phyloP scores from a whole-genome alignment of 2,329 filamentous ascomycete genomes.

The Coniochaeta sp. region DNA sequence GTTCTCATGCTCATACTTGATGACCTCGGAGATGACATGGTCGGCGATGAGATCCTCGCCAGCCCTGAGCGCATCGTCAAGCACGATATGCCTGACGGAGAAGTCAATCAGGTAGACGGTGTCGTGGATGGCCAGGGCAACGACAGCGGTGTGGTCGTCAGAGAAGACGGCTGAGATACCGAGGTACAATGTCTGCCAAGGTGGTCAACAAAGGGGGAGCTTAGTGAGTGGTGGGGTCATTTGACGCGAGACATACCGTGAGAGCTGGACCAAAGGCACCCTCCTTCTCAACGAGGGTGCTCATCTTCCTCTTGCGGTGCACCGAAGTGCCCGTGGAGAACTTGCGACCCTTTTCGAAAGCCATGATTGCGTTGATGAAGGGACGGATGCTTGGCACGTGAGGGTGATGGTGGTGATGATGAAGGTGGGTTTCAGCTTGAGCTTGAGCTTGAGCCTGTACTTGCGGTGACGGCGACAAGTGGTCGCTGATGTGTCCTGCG shows the following conservation, averaged over 20 bases:
- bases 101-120: conserved; percentile 70
- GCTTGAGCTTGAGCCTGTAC: too few species aligned
- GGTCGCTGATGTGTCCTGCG: background rate
- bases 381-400: conserved; percentile 3
- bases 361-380: conserved; percentile 16
- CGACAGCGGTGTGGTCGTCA: conserved; percentile 43
- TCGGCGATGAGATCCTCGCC: conserved; percentile 46
- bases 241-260: conserved; percentile 31
- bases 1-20: conserved; percentile 56
- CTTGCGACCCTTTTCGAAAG: conserved; percentile 24
- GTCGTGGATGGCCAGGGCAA: conserved; percentile 67
- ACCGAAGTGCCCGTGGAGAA: conserved; percentile 37
- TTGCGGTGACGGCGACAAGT: background rate
- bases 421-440: too few species aligned
- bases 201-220: background rate
- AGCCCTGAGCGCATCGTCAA: conserved; percentile 30
- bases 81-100: conserved; percentile 50
- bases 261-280: conserved; percentile 37
- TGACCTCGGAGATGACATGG: conserved; percentile 49
- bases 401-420: background rate
- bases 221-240: too few species aligned
- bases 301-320: conserved; percentile 40
- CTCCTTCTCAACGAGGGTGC: conserved; percentile 33
- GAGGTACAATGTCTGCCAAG: conserved; percentile 46
- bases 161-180: conserved; percentile 53